Evolutionary conservation across 768 basidiomycete genomes (phyloP).

Genomic region (Rhizopogon vulgaris): DNA sequence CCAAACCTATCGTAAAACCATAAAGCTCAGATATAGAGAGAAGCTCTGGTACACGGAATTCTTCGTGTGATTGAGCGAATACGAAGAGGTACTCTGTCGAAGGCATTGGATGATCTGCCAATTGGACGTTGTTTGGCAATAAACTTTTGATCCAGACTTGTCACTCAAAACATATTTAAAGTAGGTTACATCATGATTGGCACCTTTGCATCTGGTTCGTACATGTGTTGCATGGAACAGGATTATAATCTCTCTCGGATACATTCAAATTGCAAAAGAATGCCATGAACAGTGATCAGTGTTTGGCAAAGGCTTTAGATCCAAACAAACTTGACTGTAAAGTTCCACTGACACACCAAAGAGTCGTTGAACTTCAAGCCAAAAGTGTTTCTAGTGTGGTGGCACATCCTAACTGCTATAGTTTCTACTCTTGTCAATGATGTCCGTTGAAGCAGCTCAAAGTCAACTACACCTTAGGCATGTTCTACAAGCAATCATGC

Average conservation of each 20-base stretch:
- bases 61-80: slow-evolving; percentile 76
- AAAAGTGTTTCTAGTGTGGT: background rate
- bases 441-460: slow-evolving; percentile 1
- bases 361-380: too few species aligned
- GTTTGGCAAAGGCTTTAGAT: too few species aligned
- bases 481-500: slow-evolving; percentile 25
- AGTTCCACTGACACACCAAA: too few species aligned
- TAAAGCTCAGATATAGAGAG: slow-evolving; percentile 69
- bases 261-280: too few species aligned
- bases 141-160: slow-evolving; percentile 4
- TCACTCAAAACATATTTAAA: background rate
- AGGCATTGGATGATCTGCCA: slow-evolving; percentile 10
- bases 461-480: slow-evolving; percentile 14
- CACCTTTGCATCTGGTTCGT: too few species aligned
- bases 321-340: too few species aligned
- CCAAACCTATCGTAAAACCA: slow-evolving; percentile 53
- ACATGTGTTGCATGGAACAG: too few species aligned
- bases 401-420: background rate
- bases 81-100: slow-evolving; percentile 50
- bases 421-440: background rate
- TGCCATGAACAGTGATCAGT: too few species aligned
- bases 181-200: too few species aligned
- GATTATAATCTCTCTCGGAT: too few species aligned
- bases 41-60: slow-evolving; percentile 83
- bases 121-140: slow-evolving; percentile 9